Base-by-base conservation (phyloP, 352 stramenopile genomes). In the Pythium aquatile region DNA sequence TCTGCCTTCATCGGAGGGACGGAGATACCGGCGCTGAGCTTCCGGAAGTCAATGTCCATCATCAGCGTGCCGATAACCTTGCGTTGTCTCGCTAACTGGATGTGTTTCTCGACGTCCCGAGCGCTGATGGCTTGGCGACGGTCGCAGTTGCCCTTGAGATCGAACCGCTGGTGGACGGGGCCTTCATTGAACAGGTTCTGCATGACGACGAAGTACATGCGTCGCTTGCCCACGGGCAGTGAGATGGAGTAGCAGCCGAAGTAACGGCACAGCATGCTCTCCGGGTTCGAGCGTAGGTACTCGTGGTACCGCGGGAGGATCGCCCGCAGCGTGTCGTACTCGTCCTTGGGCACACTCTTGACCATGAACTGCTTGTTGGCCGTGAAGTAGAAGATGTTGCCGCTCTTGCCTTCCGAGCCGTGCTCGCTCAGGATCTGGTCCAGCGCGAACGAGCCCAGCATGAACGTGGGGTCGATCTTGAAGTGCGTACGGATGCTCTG, bases 191-290 rank as follows among this genome's bases (percentile, higher is more conserved):
- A 94, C 5, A 94, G 71, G 51, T 94, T 94, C 28, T 93, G 84
- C 86, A 94, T 94, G 57, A 94, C 84, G 13, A 95, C 86, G 55
- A 95, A 95, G 68, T 91, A 93, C 86, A 95, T 95, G 16, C 86
- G 78, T 17, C 86, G 81, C 49, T 77, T 93, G 53, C 86, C 86
- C 17, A 94, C 88, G 14, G 86, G 86, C 9, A 94, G 65, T 49
- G 86, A 89, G 72, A 94, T 94, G 11, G 84, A 93, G 65, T 92
- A 85, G 64, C 85, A 94, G 39, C 85, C 85, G 70, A 90, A 93
- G 72, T 94, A 93, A 17, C 83, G 77, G 42, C 85, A 92, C 32
- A 94, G 69, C 72, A 86, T 81, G 56, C 78, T 90, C 48, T 87
- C 58, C 0, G 86, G 86, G 61, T 93, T 88, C 17, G 79, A 85